Conservation (phyloP, 2,329 filamentous ascomycete genomes). For the Fusarium equiseti region DNA sequence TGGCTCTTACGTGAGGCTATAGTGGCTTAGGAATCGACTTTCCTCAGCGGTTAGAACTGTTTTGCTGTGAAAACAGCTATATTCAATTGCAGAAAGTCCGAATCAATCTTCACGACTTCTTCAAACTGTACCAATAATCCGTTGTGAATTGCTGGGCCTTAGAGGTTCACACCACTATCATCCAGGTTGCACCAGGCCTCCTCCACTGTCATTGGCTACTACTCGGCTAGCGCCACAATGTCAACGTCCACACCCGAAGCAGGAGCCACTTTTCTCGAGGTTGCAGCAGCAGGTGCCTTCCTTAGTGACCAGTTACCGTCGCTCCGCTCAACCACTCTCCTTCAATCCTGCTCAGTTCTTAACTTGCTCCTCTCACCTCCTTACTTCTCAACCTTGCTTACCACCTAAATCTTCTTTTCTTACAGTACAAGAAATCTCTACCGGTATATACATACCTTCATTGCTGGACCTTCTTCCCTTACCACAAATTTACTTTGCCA, state of each 20-base stretch:
- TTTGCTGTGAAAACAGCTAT: not conserved
- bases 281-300: conserved; percentile 32
- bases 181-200: not conserved
- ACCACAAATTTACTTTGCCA: not conserved
- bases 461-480: not conserved
- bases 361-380: conserved; percentile 24
- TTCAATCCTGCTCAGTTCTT: conserved; percentile 7
- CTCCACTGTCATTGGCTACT: conserved; percentile 10
- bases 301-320: conserved; percentile 27
- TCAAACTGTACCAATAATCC: not conserved
- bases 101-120: not conserved
- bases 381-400: conserved; percentile 2
- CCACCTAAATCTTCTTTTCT: not conserved
- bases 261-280: conserved; percentile 29
- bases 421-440: too few relatives aligned
- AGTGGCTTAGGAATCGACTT: too few relatives aligned
- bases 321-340: conserved; percentile 26
- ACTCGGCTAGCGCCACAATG: conserved; percentile 16
- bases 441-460: not conserved
- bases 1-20: not conserved
- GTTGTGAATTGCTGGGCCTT: not conserved
- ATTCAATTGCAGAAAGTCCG: too few relatives aligned
- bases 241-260: conserved; percentile 20
- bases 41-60: not conserved
- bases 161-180: not conserved